A percentile compares a stretch with the other conserved stretches of the same genome.
These are phyloP conservation scores for Fomes fomentarius DNA, from an alignment of 1,284 basidiomycete species.

Conservation along the genomic window DNA sequence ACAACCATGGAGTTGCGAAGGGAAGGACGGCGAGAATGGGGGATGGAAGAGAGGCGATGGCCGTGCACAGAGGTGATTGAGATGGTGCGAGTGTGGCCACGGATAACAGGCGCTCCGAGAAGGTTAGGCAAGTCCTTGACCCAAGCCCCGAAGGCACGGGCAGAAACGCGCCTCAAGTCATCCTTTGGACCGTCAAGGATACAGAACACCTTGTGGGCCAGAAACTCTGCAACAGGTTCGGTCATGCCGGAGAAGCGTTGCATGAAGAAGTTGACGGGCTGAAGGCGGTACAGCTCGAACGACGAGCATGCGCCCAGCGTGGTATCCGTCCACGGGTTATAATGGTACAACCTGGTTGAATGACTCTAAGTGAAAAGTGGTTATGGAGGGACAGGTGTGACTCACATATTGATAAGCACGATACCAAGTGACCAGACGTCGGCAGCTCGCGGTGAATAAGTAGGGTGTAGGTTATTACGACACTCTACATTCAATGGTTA, in stretches of 20 bases:
- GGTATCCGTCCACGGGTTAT: slow-evolving; percentile 98
- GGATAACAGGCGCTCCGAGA: slow-evolving; percentile 40
- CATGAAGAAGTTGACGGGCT: slow-evolving; percentile 87
- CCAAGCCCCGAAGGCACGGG: slow-evolving; percentile 89
- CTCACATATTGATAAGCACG: slow-evolving; percentile 95
- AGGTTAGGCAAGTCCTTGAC: slow-evolving; percentile 78
- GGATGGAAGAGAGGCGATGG: slow-evolving; percentile 63
- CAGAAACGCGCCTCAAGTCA: slow-evolving; percentile 68
- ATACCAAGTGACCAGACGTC: slow-evolving; percentile 99
- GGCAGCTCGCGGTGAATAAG: slow-evolving; percentile 91
- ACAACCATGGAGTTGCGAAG: slow-evolving; percentile 57
- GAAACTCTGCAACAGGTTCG: slow-evolving; percentile 81
- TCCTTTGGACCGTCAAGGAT: slow-evolving; percentile 67
- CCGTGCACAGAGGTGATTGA: slow-evolving; percentile 61
- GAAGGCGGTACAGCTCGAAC: slow-evolving; percentile 82
- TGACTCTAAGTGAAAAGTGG: too few species aligned
- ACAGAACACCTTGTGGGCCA: slow-evolving; percentile 87
- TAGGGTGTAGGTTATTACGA: slow-evolving; percentile 94
- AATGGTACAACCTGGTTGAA: slow-evolving; percentile 85
- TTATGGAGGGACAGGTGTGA: too few species aligned
- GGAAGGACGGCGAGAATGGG: slow-evolving; percentile 68
- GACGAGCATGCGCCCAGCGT: slow-evolving; percentile 76
- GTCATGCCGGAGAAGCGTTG: slow-evolving; percentile 94
- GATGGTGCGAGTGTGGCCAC: slow-evolving; percentile 50
- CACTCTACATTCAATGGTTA: slow-evolving; percentile 66